Evolutionary conservation across 805 yeast genomes (phyloP).

Genomic region (Suhomyces faveliae): DNA sequence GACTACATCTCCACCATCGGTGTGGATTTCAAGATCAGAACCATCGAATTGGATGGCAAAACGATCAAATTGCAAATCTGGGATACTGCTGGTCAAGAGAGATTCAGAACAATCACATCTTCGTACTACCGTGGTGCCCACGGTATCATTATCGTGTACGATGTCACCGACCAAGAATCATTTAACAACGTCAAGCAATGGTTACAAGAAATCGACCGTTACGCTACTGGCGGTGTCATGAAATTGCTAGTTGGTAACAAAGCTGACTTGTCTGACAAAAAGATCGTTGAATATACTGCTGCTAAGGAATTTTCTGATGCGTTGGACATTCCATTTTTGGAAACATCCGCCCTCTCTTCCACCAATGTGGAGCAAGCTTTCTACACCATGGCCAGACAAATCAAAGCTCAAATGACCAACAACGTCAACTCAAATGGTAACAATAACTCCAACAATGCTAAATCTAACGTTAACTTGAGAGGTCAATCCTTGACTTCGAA

Average conservation of each 20-base stretch:
- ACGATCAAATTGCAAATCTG: slow-evolving; percentile 96
- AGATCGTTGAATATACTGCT: slow-evolving; percentile 91
- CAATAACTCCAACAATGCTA: slow-evolving; percentile 37
- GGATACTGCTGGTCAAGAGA: slow-evolving; percentile 99
- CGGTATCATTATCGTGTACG: slow-evolving; percentile 96
- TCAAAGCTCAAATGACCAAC: slow-evolving; percentile 89
- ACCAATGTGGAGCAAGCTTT: slow-evolving; percentile 98
- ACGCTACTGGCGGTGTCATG: slow-evolving; percentile 96
- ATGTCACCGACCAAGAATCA: slow-evolving; percentile 95
- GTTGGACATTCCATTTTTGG: slow-evolving; percentile 89
- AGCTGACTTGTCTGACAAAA: slow-evolving; percentile 89
- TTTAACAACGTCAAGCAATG: slow-evolving; percentile 97
- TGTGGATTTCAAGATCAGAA: slow-evolving; percentile 89
- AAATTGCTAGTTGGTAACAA: slow-evolving; percentile 95
- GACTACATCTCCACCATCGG: slow-evolving; percentile 98
- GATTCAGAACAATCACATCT: slow-evolving; percentile 96
- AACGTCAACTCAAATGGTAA: slow-evolving; percentile 42
- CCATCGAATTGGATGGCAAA: slow-evolving; percentile 93
- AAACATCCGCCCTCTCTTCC: slow-evolving; percentile 91
- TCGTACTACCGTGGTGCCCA: slow-evolving; percentile 98
- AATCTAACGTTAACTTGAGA: slow-evolving; percentile 67
- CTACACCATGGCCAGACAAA: slow-evolving; percentile 97
- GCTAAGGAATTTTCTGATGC: slow-evolving; percentile 98
- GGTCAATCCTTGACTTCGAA: slow-evolving; percentile 56
- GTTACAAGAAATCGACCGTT: slow-evolving; percentile 97